Evolutionary conservation across 129 eudicot species (phyloP).

Genomic region (Scalesia atractyloides): DNA sequence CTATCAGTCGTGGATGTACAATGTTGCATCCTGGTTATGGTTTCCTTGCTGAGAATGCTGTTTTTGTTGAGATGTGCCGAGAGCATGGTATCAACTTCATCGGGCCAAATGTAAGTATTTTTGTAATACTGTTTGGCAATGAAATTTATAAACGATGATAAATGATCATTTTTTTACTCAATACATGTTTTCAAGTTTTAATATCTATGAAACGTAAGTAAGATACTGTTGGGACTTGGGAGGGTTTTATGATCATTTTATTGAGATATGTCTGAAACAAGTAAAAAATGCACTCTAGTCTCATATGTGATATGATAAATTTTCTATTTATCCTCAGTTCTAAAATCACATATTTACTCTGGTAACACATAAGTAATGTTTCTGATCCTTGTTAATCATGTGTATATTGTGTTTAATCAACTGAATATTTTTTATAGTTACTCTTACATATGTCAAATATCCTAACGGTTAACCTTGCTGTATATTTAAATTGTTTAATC

Average conservation of each 20-base stretch:
- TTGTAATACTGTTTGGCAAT: constrained; percentile 14
- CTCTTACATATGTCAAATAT: constrained; percentile 5
- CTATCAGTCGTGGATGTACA: constrained; percentile 88
- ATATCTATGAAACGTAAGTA: constrained; percentile 6
- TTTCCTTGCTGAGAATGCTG: constrained; percentile 95
- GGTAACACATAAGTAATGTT: not conserved
- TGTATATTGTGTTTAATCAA: not conserved
- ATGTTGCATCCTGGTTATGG: constrained; percentile 99
- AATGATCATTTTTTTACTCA: not conserved
- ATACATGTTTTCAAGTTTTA: constrained; percentile 9
- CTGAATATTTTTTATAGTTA: not conserved
- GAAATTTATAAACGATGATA: constrained; percentile 7
- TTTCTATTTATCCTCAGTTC: not conserved
- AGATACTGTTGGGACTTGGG: not conserved
- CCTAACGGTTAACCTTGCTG: constrained; percentile 3
- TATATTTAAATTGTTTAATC: constrained; percentile 9
- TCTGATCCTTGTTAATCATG: not conserved
- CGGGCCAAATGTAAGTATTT: constrained; percentile 81
- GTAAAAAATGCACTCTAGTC: not conserved
- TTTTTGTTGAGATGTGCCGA: constrained; percentile 92
- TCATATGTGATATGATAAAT: not conserved
- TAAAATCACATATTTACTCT: not conserved
- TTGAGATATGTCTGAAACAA: constrained; percentile 2
- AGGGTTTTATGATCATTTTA: constrained; percentile 16
- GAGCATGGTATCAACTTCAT: constrained; percentile 94